Percentiles rank a stretch among this genome's conserved stretches.
Conservation (phyloP, 352 stramenopile genomes). For the Globisporangium cystogenes region DNA sequence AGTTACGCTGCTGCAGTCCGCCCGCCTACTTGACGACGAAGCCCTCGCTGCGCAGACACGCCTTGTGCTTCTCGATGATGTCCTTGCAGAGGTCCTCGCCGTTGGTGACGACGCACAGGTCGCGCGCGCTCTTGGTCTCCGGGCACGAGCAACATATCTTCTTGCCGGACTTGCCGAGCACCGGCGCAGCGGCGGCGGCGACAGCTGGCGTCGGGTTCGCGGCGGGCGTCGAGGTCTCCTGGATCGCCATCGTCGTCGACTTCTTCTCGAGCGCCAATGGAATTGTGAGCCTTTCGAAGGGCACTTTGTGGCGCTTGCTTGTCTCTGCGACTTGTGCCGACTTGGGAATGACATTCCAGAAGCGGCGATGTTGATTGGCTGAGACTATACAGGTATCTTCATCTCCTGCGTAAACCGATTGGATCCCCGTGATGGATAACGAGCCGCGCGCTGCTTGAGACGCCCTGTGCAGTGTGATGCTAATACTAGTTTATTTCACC, state of each 20-base stretch:
- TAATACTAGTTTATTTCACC: too few species aligned
- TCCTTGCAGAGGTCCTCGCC: slow-evolving; percentile 91
- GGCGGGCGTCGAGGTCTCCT: slow-evolving; percentile 19
- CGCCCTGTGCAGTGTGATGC: too few species aligned
- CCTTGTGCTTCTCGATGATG: slow-evolving; percentile 97
- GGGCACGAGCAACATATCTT: slow-evolving; percentile 99
- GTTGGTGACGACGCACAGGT: slow-evolving; percentile 91
- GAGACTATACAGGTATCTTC: too few species aligned
- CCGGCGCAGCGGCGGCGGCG: slow-evolving; percentile 22
- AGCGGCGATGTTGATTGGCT: too few species aligned
- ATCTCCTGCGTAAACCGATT: too few species aligned
- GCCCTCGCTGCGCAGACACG: slow-evolving; percentile 93
- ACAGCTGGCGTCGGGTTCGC: slow-evolving; percentile 7
- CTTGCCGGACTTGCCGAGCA: slow-evolving; percentile 93
- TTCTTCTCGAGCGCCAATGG: neutral
- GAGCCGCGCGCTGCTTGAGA: too few species aligned
- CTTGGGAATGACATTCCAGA: too few species aligned
- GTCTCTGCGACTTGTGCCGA: too few species aligned
- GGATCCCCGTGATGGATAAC: too few species aligned
- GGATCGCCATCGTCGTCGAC: slow-evolving; percentile 34
- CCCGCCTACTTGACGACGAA: slow-evolving; percentile 89
- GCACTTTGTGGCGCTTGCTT: too few species aligned
- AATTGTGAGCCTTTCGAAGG: neutral
- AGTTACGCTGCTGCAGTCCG: neutral
- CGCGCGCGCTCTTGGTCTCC: slow-evolving; percentile 93